Base-by-base conservation (phyloP, 768 basidiomycete genomes). In the Boletus sp. region DNA sequence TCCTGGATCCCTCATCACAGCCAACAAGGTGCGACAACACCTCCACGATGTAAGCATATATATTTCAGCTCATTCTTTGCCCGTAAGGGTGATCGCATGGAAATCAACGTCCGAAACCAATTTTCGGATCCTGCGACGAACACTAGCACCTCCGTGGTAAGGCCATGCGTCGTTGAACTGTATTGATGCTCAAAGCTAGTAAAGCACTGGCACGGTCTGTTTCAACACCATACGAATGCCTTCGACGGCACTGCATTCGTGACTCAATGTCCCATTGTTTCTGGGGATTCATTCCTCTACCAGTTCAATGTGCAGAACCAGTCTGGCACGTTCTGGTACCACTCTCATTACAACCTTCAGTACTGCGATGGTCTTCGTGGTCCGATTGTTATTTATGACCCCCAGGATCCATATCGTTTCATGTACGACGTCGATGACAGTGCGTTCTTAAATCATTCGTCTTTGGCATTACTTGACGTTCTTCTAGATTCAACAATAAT, bases 311-410 rank as follows among this genome's bases (percentile, higher is more conserved):
- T 62, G 17, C 46, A 52, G 8, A 52, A 57, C 48, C 74, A 75
- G 56, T 46, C 70, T 32, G 70, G 69, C 50, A 78, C 75, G 45
- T 83, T 75, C 56, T 83, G 81, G 80, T 80, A 77, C 64, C 78
- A 66, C 57, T 79, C 77, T 15, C 80, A 81, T 53, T 66, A 75
- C 71, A 74, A 73, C 5, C 75, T 75, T 1, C 82, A 83, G 59
- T 83, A 83, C 52, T 84, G 83, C 49, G 83, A 84, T 54, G 83
- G 82, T 0, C 71, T 83, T 24, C 67, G 82, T 41, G 82, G 82
- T 0, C 71, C 77, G 4, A 36, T 83, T 33, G 75, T 83, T 5
- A 67, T 83, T 12, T 78, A 80, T 37, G 79, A 81, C 47, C 73
- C 70, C 3, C 29, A 68, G 7, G 75, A 75, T 57, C 71, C 71